Evolutionary conservation across 2,329 filamentous ascomycete genomes (phyloP).

Genomic region (Cladosporium sp.): DNA sequence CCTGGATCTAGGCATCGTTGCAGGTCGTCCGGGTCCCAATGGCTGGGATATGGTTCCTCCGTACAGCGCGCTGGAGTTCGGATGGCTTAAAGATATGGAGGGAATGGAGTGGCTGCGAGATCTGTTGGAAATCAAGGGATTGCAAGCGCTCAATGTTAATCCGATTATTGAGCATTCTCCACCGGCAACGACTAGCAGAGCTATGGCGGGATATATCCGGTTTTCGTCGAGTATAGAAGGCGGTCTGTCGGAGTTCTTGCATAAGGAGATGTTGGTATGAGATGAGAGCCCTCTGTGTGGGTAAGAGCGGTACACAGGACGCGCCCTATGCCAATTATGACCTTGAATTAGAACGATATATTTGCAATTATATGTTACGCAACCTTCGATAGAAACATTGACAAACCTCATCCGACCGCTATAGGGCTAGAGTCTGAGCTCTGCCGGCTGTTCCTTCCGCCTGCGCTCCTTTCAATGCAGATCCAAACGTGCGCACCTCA

Average conservation of each 20-base stretch:
- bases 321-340: not conserved
- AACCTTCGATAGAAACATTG: not conserved
- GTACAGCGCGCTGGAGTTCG: conserved; percentile 51
- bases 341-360: not conserved
- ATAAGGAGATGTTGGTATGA: conserved; percentile 35
- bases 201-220: conserved; percentile 59
- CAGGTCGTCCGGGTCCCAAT: conserved; percentile 48
- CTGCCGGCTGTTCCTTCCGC: not conserved
- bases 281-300: not conserved
- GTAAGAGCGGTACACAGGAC: not conserved
- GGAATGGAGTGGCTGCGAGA: conserved; percentile 60
- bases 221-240: conserved; percentile 62
- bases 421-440: not conserved
- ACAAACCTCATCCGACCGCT: not conserved
- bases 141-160: conserved; percentile 54
- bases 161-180: conserved; percentile 58
- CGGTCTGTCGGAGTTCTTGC: conserved; percentile 57
- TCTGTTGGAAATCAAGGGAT: conserved; percentile 51
- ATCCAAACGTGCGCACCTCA: not conserved
- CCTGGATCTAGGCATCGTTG: conserved; percentile 54
- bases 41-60: conserved; percentile 53
- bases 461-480: not conserved
- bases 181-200: conserved; percentile 50
- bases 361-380: not conserved
- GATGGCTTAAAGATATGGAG: conserved; percentile 47